Percentiles rank a stretch among this genome's conserved stretches.
These are phyloP conservation scores for Lathyrus aphaca DNA, from an alignment of 306 rosid species.

Conservation along the genomic window DNA sequence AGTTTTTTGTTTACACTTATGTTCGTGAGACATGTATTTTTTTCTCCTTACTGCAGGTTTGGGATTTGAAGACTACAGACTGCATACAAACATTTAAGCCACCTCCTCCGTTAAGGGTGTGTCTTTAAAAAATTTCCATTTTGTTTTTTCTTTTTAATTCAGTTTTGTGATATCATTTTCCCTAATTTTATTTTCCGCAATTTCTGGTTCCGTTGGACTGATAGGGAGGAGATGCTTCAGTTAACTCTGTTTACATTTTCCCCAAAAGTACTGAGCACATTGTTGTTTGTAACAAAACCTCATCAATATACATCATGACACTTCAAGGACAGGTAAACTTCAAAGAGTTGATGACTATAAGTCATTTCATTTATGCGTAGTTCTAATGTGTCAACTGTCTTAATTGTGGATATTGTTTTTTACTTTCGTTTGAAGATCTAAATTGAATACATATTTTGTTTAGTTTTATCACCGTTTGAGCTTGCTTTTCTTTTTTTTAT, in stretches of 20 bases:
- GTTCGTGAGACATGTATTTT: constrained; percentile 19
- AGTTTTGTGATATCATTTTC: constrained; percentile 21
- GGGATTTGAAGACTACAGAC: constrained; percentile 90
- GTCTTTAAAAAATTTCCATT: constrained; percentile 2
- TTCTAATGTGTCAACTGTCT: background rate
- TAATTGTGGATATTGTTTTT: no score
- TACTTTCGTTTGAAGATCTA: no score
- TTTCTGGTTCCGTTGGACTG: constrained; percentile 43
- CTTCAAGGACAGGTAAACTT: constrained; percentile 94
- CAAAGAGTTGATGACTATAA: constrained; percentile 11
- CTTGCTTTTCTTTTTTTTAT: background rate
- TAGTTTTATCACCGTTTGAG: no score
- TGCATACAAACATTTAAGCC: constrained; percentile 97
- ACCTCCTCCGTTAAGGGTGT: constrained; percentile 94
- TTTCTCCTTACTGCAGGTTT: constrained; percentile 60
- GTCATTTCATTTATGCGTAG: constrained; percentile 8
- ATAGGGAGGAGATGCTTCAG: constrained; percentile 98
- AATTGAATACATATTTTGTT: no score
- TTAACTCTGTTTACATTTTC: constrained; percentile 91
- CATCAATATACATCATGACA: constrained; percentile 95
- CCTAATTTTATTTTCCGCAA: constrained; percentile 32
- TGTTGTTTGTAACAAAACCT: constrained; percentile 93
- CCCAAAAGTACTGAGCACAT: constrained; percentile 88
- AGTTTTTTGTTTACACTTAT: constrained; percentile 2
- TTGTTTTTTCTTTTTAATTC: constrained; percentile 14